Conservation (phyloP, 768 basidiomycete species). For the Suillus spraguei region DNA sequence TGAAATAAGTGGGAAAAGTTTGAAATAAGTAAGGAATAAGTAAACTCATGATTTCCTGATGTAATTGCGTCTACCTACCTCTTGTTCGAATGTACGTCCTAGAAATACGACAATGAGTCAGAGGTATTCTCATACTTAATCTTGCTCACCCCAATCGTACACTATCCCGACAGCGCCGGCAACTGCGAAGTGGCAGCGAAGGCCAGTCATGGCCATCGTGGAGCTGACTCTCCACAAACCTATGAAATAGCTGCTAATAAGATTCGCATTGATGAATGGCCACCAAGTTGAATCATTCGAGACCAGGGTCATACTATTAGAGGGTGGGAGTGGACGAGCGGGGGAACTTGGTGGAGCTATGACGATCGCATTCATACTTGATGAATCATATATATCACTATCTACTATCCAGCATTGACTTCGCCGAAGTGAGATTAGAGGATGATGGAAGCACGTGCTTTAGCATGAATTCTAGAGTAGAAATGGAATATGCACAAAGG, state of each 20-base stretch:
- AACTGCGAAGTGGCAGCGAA: neutral
- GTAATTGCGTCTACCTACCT: neutral
- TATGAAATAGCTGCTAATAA: neutral
- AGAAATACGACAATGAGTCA: neutral
- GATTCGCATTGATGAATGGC: neutral
- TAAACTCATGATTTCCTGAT: too few species aligned
- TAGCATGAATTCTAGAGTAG: too few species aligned
- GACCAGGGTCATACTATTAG: neutral
- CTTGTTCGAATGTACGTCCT: neutral
- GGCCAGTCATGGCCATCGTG: neutral
- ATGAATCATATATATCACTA: too few species aligned
- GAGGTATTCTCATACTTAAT: neutral
- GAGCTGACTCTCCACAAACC: neutral
- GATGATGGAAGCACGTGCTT: too few species aligned
- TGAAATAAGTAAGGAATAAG: too few species aligned
- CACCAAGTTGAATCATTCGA: neutral
- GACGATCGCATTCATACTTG: too few species aligned
- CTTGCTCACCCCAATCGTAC: neutral
- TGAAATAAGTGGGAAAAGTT: too few species aligned
- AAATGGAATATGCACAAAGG: too few species aligned
- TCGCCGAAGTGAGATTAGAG: too few species aligned
- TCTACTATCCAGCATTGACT: too few species aligned
- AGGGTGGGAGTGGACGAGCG: neutral
- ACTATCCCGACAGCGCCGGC: neutral
- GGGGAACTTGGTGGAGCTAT: too few species aligned